phyloP scores from a whole-genome alignment of 2,329 filamentous ascomycete species.

The Diaporthe velutina region DNA sequence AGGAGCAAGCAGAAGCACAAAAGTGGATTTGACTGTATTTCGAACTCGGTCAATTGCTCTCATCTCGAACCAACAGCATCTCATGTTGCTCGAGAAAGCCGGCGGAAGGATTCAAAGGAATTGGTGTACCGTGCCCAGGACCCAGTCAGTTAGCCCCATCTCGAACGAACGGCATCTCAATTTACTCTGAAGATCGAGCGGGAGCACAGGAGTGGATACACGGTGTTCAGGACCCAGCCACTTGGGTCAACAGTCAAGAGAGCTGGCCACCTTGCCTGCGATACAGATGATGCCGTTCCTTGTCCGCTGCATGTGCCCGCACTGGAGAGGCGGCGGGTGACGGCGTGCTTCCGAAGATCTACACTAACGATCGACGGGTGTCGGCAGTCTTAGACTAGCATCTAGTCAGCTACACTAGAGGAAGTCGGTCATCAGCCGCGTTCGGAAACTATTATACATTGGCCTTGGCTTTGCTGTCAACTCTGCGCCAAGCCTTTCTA shows the following conservation, averaged over 20 bases:
- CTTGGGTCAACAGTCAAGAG: neutral
- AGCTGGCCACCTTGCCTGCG: neutral
- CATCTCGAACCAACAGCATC: neutral
- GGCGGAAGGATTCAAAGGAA: neutral
- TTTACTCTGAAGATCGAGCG: neutral
- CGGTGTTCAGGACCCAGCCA: neutral
- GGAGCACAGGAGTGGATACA: neutral
- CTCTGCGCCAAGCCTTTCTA: neutral
- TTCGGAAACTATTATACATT: neutral
- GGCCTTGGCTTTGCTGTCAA: neutral
- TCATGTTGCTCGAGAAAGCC: neutral
- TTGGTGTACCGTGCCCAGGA: neutral
- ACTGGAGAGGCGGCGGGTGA: neutral
- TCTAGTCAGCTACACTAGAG: neutral
- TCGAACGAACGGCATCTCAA: neutral
- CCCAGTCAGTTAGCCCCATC: neutral
- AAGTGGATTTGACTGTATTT: neutral
- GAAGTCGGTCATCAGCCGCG: neutral
- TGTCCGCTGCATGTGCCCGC: neutral
- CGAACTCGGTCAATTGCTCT: neutral
- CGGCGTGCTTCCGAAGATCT: neutral
- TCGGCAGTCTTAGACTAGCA: neutral
- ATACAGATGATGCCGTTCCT: neutral
- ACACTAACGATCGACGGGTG: neutral
- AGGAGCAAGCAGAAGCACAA: neutral